phyloP scores from a whole-genome alignment of 2,329 filamentous ascomycete species.

The Fusarium beomiforme region DNA sequence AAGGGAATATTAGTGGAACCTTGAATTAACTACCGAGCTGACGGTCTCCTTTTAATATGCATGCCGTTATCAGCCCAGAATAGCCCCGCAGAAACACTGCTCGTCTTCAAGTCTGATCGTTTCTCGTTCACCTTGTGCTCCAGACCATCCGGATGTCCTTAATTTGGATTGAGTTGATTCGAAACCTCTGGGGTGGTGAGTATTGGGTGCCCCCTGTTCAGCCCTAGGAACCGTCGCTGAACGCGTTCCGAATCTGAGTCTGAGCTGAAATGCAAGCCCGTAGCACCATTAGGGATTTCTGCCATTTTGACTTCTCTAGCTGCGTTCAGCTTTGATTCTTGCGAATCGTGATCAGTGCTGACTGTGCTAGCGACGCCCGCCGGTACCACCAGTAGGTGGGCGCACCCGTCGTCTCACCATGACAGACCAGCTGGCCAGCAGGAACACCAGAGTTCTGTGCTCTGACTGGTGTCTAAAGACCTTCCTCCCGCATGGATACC shows the following conservation, averaged over 20 bases:
- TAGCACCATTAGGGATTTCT: conserved; percentile 32
- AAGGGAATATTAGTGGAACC: conserved; percentile 18
- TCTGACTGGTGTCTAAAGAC: conserved; percentile 7
- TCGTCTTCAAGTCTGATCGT: background rate
- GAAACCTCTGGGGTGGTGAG: conserved; percentile 4
- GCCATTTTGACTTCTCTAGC: conserved; percentile 29
- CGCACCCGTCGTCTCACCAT: conserved; percentile 39
- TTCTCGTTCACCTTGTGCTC: background rate
- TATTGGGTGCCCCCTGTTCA: conserved; percentile 34
- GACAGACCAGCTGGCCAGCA: conserved; percentile 24
- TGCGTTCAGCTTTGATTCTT: conserved; percentile 31
- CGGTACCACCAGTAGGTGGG: conserved; percentile 30
- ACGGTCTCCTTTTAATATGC: background rate
- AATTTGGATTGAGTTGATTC: background rate
- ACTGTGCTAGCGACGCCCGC: conserved; percentile 31
- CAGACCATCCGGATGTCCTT: background rate
- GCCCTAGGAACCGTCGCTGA: conserved; percentile 31
- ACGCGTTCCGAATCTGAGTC: conserved; percentile 10
- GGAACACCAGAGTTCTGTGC: conserved; percentile 16
- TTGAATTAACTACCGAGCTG: conserved; percentile 17
- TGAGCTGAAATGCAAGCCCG: conserved; percentile 35
- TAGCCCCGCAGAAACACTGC: background rate
- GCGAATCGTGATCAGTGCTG: conserved; percentile 34
- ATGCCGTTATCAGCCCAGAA: conserved; percentile 16
- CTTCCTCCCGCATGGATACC: background rate